A percentile compares a stretch with the other conserved stretches of the same genome.
Conservation (phyloP, 352 stramenopile genomes). For the Paralagenidium karlingii region DNA sequence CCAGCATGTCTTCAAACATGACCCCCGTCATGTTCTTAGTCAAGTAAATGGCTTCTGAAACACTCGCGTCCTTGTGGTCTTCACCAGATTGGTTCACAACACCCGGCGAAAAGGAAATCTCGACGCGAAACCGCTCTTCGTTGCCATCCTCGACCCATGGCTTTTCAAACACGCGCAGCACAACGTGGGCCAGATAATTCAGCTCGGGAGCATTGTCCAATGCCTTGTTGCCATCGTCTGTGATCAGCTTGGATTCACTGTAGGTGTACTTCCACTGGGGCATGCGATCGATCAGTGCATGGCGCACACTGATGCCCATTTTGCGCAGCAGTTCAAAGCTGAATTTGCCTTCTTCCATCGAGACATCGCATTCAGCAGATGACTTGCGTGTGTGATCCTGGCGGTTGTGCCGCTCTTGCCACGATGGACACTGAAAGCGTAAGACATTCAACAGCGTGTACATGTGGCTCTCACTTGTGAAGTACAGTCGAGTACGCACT, state of each 20-base stretch:
- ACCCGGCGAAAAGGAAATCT: constrained; percentile 76
- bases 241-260: constrained; percentile 69
- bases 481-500: constrained; percentile 97
- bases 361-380: constrained; percentile 65
- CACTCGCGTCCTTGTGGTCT: constrained; percentile 1
- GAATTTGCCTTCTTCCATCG: constrained; percentile 67
- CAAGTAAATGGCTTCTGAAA: constrained; percentile 33
- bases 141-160: constrained; percentile 67
- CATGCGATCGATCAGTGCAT: too few species aligned
- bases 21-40: constrained; percentile 78
- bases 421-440: constrained; percentile 75
- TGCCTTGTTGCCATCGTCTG: constrained; percentile 43
- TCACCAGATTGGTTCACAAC: constrained; percentile 29
- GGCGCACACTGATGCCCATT: constrained; percentile 76
- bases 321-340: constrained; percentile 76
- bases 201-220: constrained; percentile 89
- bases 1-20: constrained; percentile 85
- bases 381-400: too few species aligned
- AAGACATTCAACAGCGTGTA: constrained; percentile 98
- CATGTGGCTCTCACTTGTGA: constrained; percentile 98
- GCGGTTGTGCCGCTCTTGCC: constrained; percentile 41
- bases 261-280: constrained; percentile 73
- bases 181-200: constrained; percentile 98
- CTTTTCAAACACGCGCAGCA: constrained; percentile 98
- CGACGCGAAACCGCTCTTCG: constrained; percentile 73